Evolutionary conservation across 768 basidiomycete species (phyloP), one percentile per base, ranked within the genome.

Genomic region (Vararia minispora): DNA sequence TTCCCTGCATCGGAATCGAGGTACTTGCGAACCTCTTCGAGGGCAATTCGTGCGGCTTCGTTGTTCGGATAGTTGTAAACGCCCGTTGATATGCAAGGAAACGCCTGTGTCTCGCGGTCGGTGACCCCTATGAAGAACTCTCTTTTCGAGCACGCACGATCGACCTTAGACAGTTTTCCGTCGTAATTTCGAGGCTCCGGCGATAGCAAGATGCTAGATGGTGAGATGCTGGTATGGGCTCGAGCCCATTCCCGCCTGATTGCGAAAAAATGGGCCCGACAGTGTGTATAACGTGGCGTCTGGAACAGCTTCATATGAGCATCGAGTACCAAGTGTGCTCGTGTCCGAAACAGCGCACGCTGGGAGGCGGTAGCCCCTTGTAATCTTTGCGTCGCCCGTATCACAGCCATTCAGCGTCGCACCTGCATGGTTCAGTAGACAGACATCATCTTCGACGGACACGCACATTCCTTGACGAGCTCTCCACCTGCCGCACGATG

Each of bases 311-410:
- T 24, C 7, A 38, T 28, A 22, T 16, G n/a, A 28, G 6, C 14
- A n/a, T 32, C 37, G 5, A 22, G 33, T 3, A n/a, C 12, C 31
- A 14, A 23, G 28, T n/a, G 30, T 29, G 18, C 29, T 28, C 12
- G 39, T 35, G 21, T 14, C 8, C 22, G n/a, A 11, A 29, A 29
- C 37, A 14, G 69, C 79, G 47, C 41, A 88, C 87, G 83, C 68
- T 34, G 85, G 84, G 26, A 90, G 68, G 36, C 74, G 57, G 50
- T 88, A 82, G 5, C 81, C 87, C 46, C 62, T 67, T 7, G 86
- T 89, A 31, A 89, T 80, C 57, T 88, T 89, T 8, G 84, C 72
- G 29, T 78, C 64, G 25, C 87, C 87, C 12, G 78, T 77, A 22
- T 65, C 59, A 51, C 80, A 83, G 5, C 83, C 83, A 39, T 73